Evolutionary conservation across 768 basidiomycete species (phyloP).

Genomic region (Suillus subluteus): DNA sequence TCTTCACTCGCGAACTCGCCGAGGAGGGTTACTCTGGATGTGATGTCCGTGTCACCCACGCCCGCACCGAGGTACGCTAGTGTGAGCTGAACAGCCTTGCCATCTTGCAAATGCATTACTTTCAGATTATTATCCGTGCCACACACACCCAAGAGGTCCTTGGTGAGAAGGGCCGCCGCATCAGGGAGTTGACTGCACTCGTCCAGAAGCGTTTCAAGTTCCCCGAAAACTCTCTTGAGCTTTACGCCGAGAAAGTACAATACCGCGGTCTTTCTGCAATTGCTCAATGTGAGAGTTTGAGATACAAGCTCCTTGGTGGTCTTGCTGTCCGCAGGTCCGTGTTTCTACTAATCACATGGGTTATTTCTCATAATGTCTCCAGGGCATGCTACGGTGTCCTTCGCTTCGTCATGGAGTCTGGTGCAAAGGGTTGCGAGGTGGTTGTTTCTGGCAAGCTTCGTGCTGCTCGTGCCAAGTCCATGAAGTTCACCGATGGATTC

Average conservation of each 20-base stretch:
- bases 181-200: slow-evolving; percentile 96
- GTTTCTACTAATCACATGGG: neutral
- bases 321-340: slow-evolving; percentile 90
- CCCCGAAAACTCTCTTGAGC: slow-evolving; percentile 97
- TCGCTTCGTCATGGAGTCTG: slow-evolving; percentile 99
- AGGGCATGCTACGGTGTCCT: slow-evolving; percentile 99
- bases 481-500: slow-evolving; percentile 99
- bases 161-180: slow-evolving; percentile 99
- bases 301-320: slow-evolving; percentile 99
- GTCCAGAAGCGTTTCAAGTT: slow-evolving; percentile 99
- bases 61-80: slow-evolving; percentile 84
- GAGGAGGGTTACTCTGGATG: slow-evolving; percentile 99
- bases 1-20: slow-evolving; percentile 97
- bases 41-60: slow-evolving; percentile 99
- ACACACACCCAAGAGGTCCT: slow-evolving; percentile 99
- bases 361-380: slow-evolving; percentile 5
- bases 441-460: slow-evolving; percentile 99
- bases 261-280: slow-evolving; percentile 97
- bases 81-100: slow-evolving; percentile 9
- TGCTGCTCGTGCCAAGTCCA: slow-evolving; percentile 98
- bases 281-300: slow-evolving; percentile 96
- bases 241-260: slow-evolving; percentile 99
- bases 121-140: slow-evolving; percentile 97
- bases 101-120: slow-evolving; percentile 4
- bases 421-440: slow-evolving; percentile 99